Evolutionary conservation across 228 moss, liverwort and hornwort species (phyloP), one percentile per base, ranked within the genome.

Genomic region (Sphagnum fallax): DNA sequence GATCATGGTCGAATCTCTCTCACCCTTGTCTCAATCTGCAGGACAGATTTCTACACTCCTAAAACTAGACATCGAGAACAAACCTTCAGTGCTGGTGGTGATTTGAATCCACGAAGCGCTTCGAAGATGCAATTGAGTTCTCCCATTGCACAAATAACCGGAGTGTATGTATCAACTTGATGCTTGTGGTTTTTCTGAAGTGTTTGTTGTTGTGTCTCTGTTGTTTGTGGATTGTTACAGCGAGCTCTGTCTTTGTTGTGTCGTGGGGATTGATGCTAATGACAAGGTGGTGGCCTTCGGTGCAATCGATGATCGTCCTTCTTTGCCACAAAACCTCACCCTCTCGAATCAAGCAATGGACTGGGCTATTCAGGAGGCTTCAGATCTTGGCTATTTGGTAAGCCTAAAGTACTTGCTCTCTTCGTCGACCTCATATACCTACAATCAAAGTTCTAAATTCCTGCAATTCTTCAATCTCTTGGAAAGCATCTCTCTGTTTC

Each of bases 231-330:
- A 4, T 55, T 71, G 70, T 71, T 70, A 74, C 82, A 85, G 85
- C 51, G 85, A 85, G 62, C 63, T 75, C 47, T 71, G 71, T 14
- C 74, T 85, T n/a, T 85, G 74, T 60, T 82, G 81, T 10, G 32
- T 85, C 66, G 82, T 82, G 18, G 85, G 76, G 8, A 63, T 76
- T 60, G 69, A 81, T 32, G 67, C 73, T n/a, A 74, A 77, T 32
- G 69, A 77, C 55, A 72, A 72, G 16, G 50, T 85, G 60, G 69
- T 82, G 49, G 85, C 67, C 9, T 85, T 82, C 73, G 82, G 82
- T 65, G 79, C 81, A 49, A 79, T 82, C 67, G 85, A 85, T 71
- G 85, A 85, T 63, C 51, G 62, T 16, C 82, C 85, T 50, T 70
- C 75, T 8, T 51, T 84, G 52, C 84, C 84, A 67, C 69, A 69